Evolutionary conservation across 495 filamentous ascomycete species (phyloP).

Genomic region (Aspergillus homomorphus): DNA sequence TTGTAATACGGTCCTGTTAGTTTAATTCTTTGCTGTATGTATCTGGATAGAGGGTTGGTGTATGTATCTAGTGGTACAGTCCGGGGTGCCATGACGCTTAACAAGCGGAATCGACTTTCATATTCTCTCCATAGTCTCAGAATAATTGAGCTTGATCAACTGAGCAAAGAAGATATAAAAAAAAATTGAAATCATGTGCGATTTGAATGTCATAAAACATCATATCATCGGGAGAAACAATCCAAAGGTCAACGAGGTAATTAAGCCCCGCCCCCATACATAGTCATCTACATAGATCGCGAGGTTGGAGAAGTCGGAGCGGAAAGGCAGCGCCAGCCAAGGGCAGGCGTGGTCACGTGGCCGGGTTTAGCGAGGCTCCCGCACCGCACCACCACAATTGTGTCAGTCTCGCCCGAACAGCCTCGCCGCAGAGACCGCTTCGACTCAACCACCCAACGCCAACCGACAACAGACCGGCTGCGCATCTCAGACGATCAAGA

Average conservation of each 20-base stretch:
- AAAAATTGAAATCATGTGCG: too few species aligned
- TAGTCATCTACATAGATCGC: too few species aligned
- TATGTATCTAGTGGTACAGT: neutral
- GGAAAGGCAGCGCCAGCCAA: constrained; percentile 20
- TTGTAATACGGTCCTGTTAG: neutral
- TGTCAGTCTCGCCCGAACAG: constrained; percentile 30
- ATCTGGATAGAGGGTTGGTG: neutral
- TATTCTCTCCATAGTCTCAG: too few species aligned
- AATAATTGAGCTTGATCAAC: too few species aligned
- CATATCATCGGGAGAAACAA: too few species aligned
- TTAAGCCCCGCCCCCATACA: too few species aligned
- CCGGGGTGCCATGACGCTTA: neutral
- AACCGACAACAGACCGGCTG: constrained; percentile 46
- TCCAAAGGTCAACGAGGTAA: too few species aligned
- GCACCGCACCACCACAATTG: constrained; percentile 51
- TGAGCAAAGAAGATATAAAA: too few species aligned
- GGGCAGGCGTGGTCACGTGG: constrained; percentile 47
- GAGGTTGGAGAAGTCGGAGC: neutral
- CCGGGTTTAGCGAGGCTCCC: constrained; percentile 45
- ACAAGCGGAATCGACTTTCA: neutral
- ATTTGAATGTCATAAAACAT: too few species aligned
- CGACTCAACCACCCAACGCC: constrained; percentile 51
- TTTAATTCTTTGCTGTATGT: neutral
- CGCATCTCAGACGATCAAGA: constrained; percentile 63
- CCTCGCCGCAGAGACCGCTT: constrained; percentile 43